Base-by-base conservation (phyloP, 176 grass and related monocot species). In the Phoenix roebelenii region DNA sequence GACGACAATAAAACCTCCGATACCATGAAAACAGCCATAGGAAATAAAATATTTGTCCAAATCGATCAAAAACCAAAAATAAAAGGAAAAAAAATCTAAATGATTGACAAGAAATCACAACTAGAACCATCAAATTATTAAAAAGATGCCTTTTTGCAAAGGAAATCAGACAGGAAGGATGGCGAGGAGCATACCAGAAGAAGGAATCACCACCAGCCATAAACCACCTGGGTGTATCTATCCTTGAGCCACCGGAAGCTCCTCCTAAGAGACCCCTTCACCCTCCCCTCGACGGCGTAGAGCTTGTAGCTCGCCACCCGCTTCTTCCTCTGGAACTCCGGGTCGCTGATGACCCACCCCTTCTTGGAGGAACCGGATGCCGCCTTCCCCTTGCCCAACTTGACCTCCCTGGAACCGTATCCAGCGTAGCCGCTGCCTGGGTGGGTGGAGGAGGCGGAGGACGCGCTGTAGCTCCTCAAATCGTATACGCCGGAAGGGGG, bases 171-270 rank as follows among this genome's bases (percentile, higher is more conserved):
- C 1, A 14, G 35, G 7, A 35, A 35, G 2, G 5, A 35, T 35
- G 32, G 35, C 35, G 7, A 44, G 10, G 9, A 44, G 35, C 7
- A 44, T 44, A 44, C 35, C 35, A 44, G 9, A 44, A 44, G 35
- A 44, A 44, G 35, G 10, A 9, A 14, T 44, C 77, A 89, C 12
- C 70, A 86, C 77, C 59, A 84, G 29, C 90, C 90, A 59, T 90
- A 53, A 52, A 86, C 74, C 72, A 84, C 77, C 25, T 79, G 61
- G 24, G 69, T 22, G 83, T 83, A 95, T 3, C 79, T 66, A 22
- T 90, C 77, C 72, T 95, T 95, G 82, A 95, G 28, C 90, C 90
- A 95, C 63, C 52, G 83, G 80, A 95, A 84, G 82, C 86, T 89
- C 76, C 76, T 85, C 62, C 77, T 77, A 61, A 95, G 26, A 50